Evolutionary conservation across 176 grass and related monocot genomes (phyloP).

Genomic region (Oryza glumipatula): DNA sequence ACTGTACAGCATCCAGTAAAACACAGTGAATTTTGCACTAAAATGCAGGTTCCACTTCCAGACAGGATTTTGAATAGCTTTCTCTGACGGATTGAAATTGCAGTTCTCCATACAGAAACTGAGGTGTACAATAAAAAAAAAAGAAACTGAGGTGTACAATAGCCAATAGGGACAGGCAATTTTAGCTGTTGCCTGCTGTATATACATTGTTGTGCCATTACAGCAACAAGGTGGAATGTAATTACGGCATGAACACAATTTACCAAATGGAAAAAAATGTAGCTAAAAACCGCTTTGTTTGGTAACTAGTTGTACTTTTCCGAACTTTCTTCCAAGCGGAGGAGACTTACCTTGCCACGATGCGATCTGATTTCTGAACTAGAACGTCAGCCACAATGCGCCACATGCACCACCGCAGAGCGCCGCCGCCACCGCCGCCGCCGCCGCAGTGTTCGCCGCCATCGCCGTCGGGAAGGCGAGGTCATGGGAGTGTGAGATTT

Average conservation of each 20-base stretch:
- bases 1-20: slow-evolving; percentile 54
- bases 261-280: background rate
- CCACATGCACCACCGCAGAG: background rate
- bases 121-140: slow-evolving; percentile 34
- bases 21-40: slow-evolving; percentile 30
- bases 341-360: background rate
- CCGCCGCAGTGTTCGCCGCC: background rate
- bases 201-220: slow-evolving; percentile 40
- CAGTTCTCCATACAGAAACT: slow-evolving; percentile 36
- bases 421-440: background rate
- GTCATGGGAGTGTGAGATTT: background rate
- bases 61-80: slow-evolving; percentile 42
- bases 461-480: background rate
- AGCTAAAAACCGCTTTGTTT: background rate
- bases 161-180: slow-evolving; percentile 40
- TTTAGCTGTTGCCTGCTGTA: slow-evolving; percentile 52
- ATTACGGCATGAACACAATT: background rate
- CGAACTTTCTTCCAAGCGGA: background rate
- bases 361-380: background rate
- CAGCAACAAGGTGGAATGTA: slow-evolving; percentile 24
- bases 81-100: slow-evolving; percentile 29
- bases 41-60: slow-evolving; percentile 25
- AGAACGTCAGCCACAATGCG: background rate
- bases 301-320: background rate
- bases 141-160: slow-evolving; percentile 43